Conservation (phyloP, 768 basidiomycete genomes). For the Postia placenta region DNA sequence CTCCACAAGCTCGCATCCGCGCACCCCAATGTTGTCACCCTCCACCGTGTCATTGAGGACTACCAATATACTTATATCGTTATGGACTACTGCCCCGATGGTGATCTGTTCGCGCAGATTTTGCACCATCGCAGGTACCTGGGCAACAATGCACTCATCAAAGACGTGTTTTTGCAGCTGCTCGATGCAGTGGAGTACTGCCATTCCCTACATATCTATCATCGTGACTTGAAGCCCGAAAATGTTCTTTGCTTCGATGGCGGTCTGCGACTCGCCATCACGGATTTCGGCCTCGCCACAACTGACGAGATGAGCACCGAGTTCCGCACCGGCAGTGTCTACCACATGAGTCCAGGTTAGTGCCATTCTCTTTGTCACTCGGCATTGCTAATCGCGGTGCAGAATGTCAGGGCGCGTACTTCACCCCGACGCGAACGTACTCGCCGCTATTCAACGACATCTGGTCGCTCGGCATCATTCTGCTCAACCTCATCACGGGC, state of each 20-base stretch:
- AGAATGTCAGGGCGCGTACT: slow-evolving; percentile 86
- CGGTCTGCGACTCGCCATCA: slow-evolving; percentile 75
- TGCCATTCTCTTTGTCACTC: slow-evolving; percentile 10
- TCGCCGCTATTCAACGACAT: slow-evolving; percentile 88
- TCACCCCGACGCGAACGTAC: slow-evolving; percentile 62
- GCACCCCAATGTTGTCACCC: slow-evolving; percentile 78
- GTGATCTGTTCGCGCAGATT: slow-evolving; percentile 92
- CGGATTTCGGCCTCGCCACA: slow-evolving; percentile 94
- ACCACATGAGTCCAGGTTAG: slow-evolving; percentile 94
- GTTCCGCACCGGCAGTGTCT: slow-evolving; percentile 94
- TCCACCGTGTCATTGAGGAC: slow-evolving; percentile 86
- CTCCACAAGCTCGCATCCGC: slow-evolving; percentile 71
- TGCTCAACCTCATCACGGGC: slow-evolving; percentile 91
- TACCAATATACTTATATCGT: slow-evolving; percentile 79
- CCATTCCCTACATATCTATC: slow-evolving; percentile 87
- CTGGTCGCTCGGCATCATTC: slow-evolving; percentile 95
- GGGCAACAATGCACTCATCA: slow-evolving; percentile 80
- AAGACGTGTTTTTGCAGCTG: slow-evolving; percentile 87
- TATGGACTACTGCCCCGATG: slow-evolving; percentile 88
- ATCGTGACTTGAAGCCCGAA: slow-evolving; percentile 97
- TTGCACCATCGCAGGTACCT: slow-evolving; percentile 71
- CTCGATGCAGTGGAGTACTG: slow-evolving; percentile 92
- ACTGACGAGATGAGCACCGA: slow-evolving; percentile 80
- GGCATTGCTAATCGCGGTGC: slow-evolving; percentile 22
- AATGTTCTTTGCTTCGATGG: slow-evolving; percentile 83